Evolutionary conservation across 371 early-diverging fungal genomes (phyloP), one percentile per base, ranked within the genome.

Genomic region (Fennellomyces sp.): DNA sequence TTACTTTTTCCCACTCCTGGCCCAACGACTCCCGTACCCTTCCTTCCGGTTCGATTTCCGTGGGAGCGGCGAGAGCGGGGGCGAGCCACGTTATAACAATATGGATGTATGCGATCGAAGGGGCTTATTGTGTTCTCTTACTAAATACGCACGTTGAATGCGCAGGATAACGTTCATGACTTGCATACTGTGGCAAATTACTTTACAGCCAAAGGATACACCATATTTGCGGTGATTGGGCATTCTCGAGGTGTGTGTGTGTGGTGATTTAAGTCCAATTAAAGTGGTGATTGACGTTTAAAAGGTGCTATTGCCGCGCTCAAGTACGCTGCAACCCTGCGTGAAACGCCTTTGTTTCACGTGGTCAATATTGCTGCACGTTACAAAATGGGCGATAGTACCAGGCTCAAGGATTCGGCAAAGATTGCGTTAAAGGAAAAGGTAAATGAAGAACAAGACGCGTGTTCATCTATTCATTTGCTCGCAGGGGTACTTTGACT

Each of bases 11-110:
- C 72, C 76, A 13, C 48, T 61, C 15, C 57, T 86, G 27, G 83
- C 84, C n/a, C 64, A 82, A 53, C 52, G 61, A 47, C 63, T 86
- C 7, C 80, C 84, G 1, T 78, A 76, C 54, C 75, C 83, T 30
- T 80, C 75, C 26, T 84, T 84, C 57, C 82, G 86, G 6, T 82
- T 84, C 58, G 86, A 86, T 58, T 83, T 83, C 59, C 68, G 86
- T 26, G 86, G 86, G 7, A 84, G 83, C 56, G 84, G 84, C 26
- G 84, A 86, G 15, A 83, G 83, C 58, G 70, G 69, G 19, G 86
- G 86, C 6, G 41, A 69, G 26, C 66, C 82, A 41, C 73, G 76
- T 12, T 86, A 75, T 57, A 75, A 75, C 11, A 81, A 83, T 64
- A 80, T 83, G 60, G 56, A 64, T 10, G 84, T 75, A 71, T 52